Base-by-base conservation (phyloP, 495 filamentous ascomycete genomes). In the Neurospora cerealis region DNA sequence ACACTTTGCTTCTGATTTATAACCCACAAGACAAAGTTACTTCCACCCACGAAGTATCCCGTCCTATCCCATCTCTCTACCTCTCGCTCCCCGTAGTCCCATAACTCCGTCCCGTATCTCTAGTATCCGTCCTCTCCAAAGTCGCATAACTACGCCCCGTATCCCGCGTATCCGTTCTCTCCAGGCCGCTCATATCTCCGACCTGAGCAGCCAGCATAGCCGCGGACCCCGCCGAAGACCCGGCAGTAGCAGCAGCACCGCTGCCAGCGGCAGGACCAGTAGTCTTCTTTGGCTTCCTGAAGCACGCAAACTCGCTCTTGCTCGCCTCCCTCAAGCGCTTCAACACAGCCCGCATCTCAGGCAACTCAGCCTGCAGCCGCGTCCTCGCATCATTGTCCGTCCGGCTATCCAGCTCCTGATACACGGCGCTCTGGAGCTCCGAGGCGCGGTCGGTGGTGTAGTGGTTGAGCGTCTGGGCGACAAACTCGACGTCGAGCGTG, bases 401-500 rank as follows among this genome's bases (percentile, higher is more conserved):
- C 69, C 93, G 89, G 60, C 87, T 84, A 78, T 99, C 96, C 36
- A 99, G 83, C 83, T 93, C 92, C 71, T 93, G 88, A 80, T 99
- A 99, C 71, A 98, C 92, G 82, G 93, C 86, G 75, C 91, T 92
- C 83, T 98, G 95, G 48, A 91, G 85, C 74, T 92, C 86, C 17
- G 88, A 89, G 21, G 93, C 93, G 70, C 90, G 87, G n/a, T 96
- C 91, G 15, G 92, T 94, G 2, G 93, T 94, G 78, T 94, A 99
- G 72, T 92, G 90, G 72, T 87, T 91, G 71, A 99, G 83, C 13
- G 95, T 97, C 84, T 98, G 96, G 6, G 94, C 93, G 42, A 98
- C 90, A 82, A 98, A 99, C 81, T 99, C 96, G 10, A 97, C 94
- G 74, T 99, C 96, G 6, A 99, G 87, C 0, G 96, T 98, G 3